Base-by-base conservation (phyloP, 805 yeast genomes). In the Debaryomyces castellii region DNA sequence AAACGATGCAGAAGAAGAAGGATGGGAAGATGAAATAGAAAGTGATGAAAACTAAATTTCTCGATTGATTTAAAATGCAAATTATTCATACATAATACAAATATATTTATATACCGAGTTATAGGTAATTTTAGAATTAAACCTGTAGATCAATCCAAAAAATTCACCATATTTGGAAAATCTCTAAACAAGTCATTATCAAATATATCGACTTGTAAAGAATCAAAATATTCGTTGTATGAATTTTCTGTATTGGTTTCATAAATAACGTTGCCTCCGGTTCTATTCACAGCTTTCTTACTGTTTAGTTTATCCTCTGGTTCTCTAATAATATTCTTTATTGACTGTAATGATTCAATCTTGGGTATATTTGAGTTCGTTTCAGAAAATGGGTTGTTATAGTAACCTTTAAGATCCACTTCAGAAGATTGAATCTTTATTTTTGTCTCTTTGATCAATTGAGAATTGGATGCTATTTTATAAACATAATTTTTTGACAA, bases 1-100 rank as follows among this genome's bases (percentile, higher is more conserved):
- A 59, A 47, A 45, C 42, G 68, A 52, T 41, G 69, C 53, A 48
- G 73, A 63, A 48, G 73, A 66, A 54, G 79, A 66, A 48, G 75
- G 74, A 43, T 79, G 84, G 83, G 84, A 80, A 50, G 71, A 69
- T 37, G 80, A 78, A 52, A 74, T 80, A 39, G 66, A 59, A 14
- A 61, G 67, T 47, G 78, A 72, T 16, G 24, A 22, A 39, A 27
- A 27, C 25, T 25, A 18, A 37, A 12, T 22, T 10, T 14, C 11
- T 8, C 23, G 23, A 12, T 23, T 18, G 11, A 21, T 37, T 23
- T 23, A 37, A n/a, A 8, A 37, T 22, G 40, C 4, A 7, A 10
- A 20, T 24, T 35, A 35, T 35, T 10, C 16, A 6, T 14, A 14
- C 20, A 14, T 8, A 5, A 17, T 17, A 28, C 7, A 28, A 12